Base-by-base conservation (phyloP, 116 monocot species). In the Zostera marina region DNA sequence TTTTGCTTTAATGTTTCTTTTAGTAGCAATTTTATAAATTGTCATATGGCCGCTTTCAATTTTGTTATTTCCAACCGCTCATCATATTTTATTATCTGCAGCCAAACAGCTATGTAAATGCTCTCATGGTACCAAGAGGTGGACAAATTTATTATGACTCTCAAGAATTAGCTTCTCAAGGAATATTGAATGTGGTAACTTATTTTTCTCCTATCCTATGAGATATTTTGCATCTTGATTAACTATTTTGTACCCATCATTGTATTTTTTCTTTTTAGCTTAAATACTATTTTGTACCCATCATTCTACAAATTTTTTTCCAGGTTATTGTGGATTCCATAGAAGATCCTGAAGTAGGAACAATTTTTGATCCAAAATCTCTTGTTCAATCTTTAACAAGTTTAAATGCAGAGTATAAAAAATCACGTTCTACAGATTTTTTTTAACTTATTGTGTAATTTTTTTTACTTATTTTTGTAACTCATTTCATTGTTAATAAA, bases 181-280 rank as follows among this genome's bases (percentile, higher is more conserved):
- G 85, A 73, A 82, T 88, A 62, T 63, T 66, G 54, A 70, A 70
- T 62, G 85, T 88, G 89, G 94, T 96, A 88, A 44, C 44, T 64
- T 59, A 14, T 52, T 63, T 2, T 41, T 23, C 41, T 17, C 6
- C 51, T 15, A 12, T 3, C 3, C 52, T 63, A 19, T 52, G 17
- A 3, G 10, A 9, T 7, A 16, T 58, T 40, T 17, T 16, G 15
- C 41, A n/a, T 16, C 41, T 7, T 6, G 8, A 15, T 17, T 48
- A 48, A 19, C 48, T 19, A 48, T n/a, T 16, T 48, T 7, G 7
- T 48, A 32, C 32, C 32, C 32, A 3, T 32, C 4, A 32, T 32
- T 32, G 4, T 32, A 32, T 32, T 32, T 32, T 32, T 32, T 5
- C 32, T 32, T 32, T 32, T 5, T 32, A 32, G 32, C 32, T 32